Percentiles rank a stretch among this genome's conserved stretches.
Conservation (phyloP, 495 filamentous ascomycete species). For the Rhizodiscina lignyota region DNA sequence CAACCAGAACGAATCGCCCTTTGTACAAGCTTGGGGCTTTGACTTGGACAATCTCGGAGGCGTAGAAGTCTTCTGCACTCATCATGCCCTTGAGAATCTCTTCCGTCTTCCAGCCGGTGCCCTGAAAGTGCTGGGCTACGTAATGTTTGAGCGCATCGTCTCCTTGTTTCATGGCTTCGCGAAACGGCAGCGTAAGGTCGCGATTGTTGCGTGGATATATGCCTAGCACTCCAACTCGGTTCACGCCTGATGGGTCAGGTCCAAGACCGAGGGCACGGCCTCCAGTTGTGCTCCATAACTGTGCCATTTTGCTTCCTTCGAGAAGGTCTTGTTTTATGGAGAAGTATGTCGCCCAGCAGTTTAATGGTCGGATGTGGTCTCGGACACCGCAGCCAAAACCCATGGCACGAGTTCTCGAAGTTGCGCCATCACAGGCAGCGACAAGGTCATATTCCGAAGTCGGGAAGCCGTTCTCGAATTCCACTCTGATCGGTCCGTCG, state of each 20-base stretch:
- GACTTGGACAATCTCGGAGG: conserved; percentile 24
- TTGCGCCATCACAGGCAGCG: conserved; percentile 31
- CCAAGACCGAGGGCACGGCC: no score
- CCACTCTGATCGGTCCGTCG: conserved; percentile 19
- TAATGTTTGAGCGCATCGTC: conserved; percentile 24
- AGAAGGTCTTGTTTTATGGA: no score
- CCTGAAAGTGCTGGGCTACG: conserved; percentile 23
- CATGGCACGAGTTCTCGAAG: conserved; percentile 30
- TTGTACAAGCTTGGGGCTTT: conserved; percentile 26
- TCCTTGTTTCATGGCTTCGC: conserved; percentile 22
- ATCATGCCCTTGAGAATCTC: conserved; percentile 23
- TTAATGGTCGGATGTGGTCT: no score
- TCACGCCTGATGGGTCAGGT: no score
- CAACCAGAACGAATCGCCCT: conserved; percentile 33
- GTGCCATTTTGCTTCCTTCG: no score
- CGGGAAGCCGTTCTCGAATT: conserved; percentile 21
- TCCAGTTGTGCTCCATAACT: no score
- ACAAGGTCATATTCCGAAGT: conserved; percentile 29
- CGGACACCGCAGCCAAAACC: conserved; percentile 24
- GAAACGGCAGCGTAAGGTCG: conserved; percentile 18
- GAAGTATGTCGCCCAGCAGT: no score
- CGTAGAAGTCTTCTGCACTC: conserved; percentile 32
- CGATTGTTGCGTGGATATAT: conserved; percentile 15
- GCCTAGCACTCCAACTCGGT: no score
- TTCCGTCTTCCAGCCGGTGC: conserved; percentile 28